Evolutionary conservation across 2,329 filamentous ascomycete species (phyloP).

Genomic region (Talaromyces islandicus): DNA sequence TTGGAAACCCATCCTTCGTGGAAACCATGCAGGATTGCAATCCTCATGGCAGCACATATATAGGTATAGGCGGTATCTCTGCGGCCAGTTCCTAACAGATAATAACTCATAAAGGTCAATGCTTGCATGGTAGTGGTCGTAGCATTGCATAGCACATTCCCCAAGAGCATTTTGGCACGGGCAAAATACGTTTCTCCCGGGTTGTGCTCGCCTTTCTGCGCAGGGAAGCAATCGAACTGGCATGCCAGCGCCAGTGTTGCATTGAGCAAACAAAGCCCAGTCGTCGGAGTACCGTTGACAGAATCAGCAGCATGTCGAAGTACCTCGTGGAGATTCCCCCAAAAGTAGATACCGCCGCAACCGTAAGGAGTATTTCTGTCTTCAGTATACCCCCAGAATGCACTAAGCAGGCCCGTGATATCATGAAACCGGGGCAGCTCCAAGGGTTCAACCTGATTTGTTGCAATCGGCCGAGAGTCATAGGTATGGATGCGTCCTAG

Average conservation of each 20-base stretch:
- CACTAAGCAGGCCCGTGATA: slow-evolving; percentile 34
- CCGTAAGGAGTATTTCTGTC: slow-evolving; percentile 38
- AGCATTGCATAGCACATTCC: slow-evolving; percentile 43
- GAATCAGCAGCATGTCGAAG: slow-evolving; percentile 25
- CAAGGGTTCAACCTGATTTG: slow-evolving; percentile 34
- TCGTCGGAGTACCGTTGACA: slow-evolving; percentile 9
- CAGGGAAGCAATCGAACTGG: slow-evolving; percentile 25
- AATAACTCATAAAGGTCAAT: slow-evolving; percentile 45
- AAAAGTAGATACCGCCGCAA: slow-evolving; percentile 47
- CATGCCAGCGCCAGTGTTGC: slow-evolving; percentile 40
- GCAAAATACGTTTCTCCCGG: slow-evolving; percentile 43
- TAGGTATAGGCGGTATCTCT: slow-evolving; percentile 46
- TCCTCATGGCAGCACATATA: slow-evolving; percentile 43
- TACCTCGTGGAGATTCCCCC: slow-evolving; percentile 36
- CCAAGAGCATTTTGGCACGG: slow-evolving; percentile 39
- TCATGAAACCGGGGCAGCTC: slow-evolving; percentile 34
- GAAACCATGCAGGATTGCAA: slow-evolving; percentile 45
- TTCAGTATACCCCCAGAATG: slow-evolving; percentile 42
- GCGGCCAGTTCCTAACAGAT: slow-evolving; percentile 46
- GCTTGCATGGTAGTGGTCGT: slow-evolving; percentile 41
- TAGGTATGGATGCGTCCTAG: slow-evolving; percentile 44
- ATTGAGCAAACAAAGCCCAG: slow-evolving; percentile 39
- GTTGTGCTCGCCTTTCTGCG: slow-evolving; percentile 21
- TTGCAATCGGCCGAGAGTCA: slow-evolving; percentile 40
- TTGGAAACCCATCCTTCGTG: slow-evolving; percentile 39